phyloP scores from a whole-genome alignment of 768 basidiomycete genomes.

The Termitomyces heimii region DNA sequence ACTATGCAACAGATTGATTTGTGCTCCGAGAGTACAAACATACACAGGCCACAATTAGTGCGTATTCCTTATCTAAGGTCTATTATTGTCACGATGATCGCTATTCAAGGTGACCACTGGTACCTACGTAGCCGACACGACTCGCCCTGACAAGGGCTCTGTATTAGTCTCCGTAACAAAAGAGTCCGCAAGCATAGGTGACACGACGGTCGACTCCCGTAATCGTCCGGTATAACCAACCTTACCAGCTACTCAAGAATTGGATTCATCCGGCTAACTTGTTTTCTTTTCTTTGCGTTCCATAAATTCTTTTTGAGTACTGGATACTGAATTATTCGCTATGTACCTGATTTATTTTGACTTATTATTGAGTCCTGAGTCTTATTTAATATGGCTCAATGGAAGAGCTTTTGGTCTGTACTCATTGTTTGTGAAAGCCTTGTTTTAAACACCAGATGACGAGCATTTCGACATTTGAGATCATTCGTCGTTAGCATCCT shows the following conservation, averaged over 20 bases:
- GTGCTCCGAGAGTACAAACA: background rate
- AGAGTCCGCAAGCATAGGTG: background rate
- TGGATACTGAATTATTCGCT: no score
- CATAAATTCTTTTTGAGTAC: no score
- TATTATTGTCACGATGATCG: background rate
- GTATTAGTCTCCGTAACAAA: background rate
- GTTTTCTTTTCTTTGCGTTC: no score
- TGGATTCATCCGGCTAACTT: no score
- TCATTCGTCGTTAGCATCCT: no score
- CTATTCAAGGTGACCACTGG: background rate
- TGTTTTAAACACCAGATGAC: no score
- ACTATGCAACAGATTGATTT: background rate
- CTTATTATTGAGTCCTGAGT: no score
- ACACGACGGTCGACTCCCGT: background rate
- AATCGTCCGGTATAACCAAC: background rate
- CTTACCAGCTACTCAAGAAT: background rate
- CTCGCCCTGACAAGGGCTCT: background rate
- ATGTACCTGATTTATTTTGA: no score
- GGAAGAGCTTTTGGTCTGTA: no score
- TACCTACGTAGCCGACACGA: slow-evolving; percentile 3
- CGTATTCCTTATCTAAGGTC: background rate
- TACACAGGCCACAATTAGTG: background rate
- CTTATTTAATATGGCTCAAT: no score
- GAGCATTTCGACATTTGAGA: no score
- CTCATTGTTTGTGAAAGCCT: no score